Evolutionary conservation across 2,329 filamentous ascomycete species (phyloP), one percentile per base, ranked within the genome.

Genomic region (Metarhizium sp.): DNA sequence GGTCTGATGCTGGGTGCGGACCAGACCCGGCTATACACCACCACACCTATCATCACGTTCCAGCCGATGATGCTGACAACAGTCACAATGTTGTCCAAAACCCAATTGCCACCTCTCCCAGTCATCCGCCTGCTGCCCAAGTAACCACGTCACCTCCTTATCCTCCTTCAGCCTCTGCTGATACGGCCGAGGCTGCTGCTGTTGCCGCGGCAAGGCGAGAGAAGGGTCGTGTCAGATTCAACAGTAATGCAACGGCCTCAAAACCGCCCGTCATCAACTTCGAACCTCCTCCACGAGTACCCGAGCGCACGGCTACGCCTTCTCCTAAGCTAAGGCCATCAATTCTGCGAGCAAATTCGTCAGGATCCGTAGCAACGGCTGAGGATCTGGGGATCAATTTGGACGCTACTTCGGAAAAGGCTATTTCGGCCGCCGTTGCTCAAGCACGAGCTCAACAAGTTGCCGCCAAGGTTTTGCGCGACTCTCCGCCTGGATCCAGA

Each of bases 171-270:
- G 45, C 5, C 20, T 29, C 25, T n/a, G 45, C 10, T 20, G 34
- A 43, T 40, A 29, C 14, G 29, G 18, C 55, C 30, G 32, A 47
- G 11, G 38, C 56, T 0, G 56, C 50, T 5, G 52, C 56, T 8
- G 56, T 47, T 2, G 57, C 55, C 2, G 53, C 55, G 2, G 52
- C 47, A n/a, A 74, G 68, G 60, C 73, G 69, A 51, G 75, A 78
- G 58, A 78, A 76, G 59, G 74, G 72, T 2, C 71, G 75, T 32
- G 75, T 78, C 32, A 70, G 75, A 6, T 78, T 78, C 60, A 77
- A 77, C 61, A 78, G 74, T 64, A 72, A 68, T 55, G 72, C 74
- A 32, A 72, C 62, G 18, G 65, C 62, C 25, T 67, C 61, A 45
- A 67, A 58, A 57, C 68, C 61, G 50, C 64, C 59, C 11, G 53